Conservation (phyloP, 768 basidiomycete genomes). For the Boletus coccyginus region DNA sequence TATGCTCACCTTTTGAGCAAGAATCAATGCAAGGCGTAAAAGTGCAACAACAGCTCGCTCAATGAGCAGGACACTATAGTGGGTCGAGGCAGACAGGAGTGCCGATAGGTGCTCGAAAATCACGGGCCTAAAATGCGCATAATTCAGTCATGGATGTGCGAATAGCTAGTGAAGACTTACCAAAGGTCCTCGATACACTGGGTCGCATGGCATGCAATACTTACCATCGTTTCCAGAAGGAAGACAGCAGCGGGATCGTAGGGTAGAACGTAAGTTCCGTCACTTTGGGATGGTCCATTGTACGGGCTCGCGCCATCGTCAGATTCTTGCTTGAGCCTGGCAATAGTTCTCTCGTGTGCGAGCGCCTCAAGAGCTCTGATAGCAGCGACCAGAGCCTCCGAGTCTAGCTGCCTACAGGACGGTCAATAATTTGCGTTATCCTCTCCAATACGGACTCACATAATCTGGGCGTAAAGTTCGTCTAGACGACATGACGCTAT, state of each 20-base stretch:
- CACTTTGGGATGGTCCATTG: constrained; percentile 35
- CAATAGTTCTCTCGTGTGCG: constrained; percentile 87
- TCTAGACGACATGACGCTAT: constrained; percentile 91
- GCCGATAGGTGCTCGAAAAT: constrained; percentile 91
- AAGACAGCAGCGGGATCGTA: constrained; percentile 97
- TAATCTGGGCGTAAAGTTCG: constrained; percentile 90
- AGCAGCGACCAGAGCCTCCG: constrained; percentile 79
- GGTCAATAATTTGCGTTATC: constrained; percentile 6
- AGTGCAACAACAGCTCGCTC: constrained; percentile 92
- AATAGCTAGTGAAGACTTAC: constrained; percentile 40
- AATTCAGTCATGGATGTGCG: not conserved
- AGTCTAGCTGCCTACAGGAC: constrained; percentile 64
- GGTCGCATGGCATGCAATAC: constrained; percentile 74
- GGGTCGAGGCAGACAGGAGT: constrained; percentile 68
- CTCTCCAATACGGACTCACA: constrained; percentile 50
- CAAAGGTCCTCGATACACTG: constrained; percentile 86
- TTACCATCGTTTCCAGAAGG: constrained; percentile 92
- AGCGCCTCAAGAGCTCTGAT: constrained; percentile 85
- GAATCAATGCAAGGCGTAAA: constrained; percentile 76
- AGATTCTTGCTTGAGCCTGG: constrained; percentile 65
- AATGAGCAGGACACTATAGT: constrained; percentile 87
- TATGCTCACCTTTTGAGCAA: constrained; percentile 68
- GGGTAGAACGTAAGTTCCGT: constrained; percentile 57
- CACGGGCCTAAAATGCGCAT: constrained; percentile 64
- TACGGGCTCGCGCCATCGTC: constrained; percentile 50